Evolutionary conservation across 208 protist genomes (phyloP).

Genomic region (Trypanosoma melophagium): DNA sequence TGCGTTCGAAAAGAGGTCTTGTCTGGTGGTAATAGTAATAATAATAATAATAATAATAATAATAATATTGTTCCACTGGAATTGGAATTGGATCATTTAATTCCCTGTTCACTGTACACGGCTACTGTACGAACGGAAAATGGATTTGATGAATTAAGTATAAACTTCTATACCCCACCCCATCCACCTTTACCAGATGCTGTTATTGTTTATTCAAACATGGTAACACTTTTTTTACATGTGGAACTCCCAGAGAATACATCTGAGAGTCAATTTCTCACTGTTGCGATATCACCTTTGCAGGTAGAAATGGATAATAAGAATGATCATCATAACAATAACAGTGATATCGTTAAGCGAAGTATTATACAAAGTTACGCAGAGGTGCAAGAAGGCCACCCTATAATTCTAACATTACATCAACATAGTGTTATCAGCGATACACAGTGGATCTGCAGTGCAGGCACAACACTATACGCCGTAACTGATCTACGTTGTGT

Average conservation of each 20-base stretch:
- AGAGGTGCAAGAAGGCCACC: conserved; percentile 9
- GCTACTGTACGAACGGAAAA: conserved; percentile 1
- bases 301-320: not conserved
- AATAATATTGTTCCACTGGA: not conserved
- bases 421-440: not conserved
- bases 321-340: not conserved
- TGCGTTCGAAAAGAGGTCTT: not conserved
- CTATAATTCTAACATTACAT: conserved; percentile 11
- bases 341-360: too few species aligned
- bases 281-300: conserved; percentile 9
- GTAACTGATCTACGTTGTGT: conserved; percentile 24
- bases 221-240: conserved; percentile 7
- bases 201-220: conserved; percentile 4
- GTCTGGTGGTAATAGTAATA: not conserved
- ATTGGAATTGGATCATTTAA: not conserved
- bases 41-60: not conserved
- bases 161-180: conserved; percentile 8
- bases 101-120: conserved; percentile 3
- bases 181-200: not conserved
- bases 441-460: conserved; percentile 5
- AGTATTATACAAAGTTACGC: conserved; percentile 5
- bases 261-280: not conserved
- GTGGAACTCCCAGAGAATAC: not conserved
- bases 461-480: conserved; percentile 5
- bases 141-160: not conserved